These are phyloP conservation scores for Cladosporium velox DNA, from an alignment of 2,329 filamentous ascomycete genomes.

Conservation along the genomic window DNA sequence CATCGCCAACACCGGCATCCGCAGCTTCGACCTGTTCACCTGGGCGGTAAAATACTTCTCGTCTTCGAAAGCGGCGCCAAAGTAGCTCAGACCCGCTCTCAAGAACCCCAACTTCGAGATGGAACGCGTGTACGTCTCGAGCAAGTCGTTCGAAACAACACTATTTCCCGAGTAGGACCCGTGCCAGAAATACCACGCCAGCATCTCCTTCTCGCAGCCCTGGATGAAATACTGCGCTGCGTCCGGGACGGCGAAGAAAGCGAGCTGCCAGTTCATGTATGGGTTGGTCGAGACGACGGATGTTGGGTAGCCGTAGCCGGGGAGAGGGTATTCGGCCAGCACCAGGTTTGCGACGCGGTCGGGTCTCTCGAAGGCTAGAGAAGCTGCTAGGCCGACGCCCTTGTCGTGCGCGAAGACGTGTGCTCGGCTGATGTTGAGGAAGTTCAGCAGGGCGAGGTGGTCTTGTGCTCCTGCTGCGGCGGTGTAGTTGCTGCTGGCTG, in stretches of 20 bases:
- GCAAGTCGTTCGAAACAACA: conserved; percentile 42
- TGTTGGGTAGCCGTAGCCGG: conserved; percentile 46
- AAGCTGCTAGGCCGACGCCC: conserved; percentile 46
- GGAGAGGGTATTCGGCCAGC: conserved; percentile 46
- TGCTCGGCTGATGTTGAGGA: conserved; percentile 31
- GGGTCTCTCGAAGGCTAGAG: conserved; percentile 44
- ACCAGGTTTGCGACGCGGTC: conserved; percentile 40
- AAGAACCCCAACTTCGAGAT: conserved; percentile 51
- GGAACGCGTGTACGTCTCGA: conserved; percentile 43
- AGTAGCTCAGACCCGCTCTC: conserved; percentile 43
- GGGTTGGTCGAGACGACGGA: conserved; percentile 41
- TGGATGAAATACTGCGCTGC: conserved; percentile 50
- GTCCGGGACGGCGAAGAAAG: conserved; percentile 52
- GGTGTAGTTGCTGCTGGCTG: conserved; percentile 37
- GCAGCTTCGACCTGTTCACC: conserved; percentile 31
- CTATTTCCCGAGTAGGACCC: conserved; percentile 45
- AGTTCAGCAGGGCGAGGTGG: conserved; percentile 32
- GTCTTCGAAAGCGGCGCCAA: conserved; percentile 41
- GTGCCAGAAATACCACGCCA: conserved; percentile 53
- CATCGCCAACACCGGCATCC: conserved; percentile 37
- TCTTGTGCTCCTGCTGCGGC: conserved; percentile 38
- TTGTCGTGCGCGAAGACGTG: conserved; percentile 53
- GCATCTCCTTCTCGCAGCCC: conserved; percentile 46
- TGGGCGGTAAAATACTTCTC: conserved; percentile 41
- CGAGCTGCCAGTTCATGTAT: conserved; percentile 40